phyloP scores from a whole-genome alignment of 495 filamentous ascomycete species.

The Niebla homalea region DNA sequence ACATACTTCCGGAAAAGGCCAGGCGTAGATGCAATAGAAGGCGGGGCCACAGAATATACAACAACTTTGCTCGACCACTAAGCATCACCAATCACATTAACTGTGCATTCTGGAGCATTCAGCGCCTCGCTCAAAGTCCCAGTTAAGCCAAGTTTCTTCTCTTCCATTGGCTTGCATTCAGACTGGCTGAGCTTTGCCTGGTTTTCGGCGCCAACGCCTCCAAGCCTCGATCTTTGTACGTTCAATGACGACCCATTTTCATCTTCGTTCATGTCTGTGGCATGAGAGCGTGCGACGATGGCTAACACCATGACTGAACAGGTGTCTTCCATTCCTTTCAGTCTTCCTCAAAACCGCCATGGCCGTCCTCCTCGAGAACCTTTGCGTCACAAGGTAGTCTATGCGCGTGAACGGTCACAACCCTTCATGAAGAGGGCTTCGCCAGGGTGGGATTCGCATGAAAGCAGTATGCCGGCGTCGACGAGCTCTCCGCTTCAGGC shows the following conservation, averaged over 20 bases:
- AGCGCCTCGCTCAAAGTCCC: conserved; percentile 11
- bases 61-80: not conserved
- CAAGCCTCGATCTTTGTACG: conserved; percentile 14
- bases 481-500: conserved; percentile 19
- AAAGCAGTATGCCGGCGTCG: conserved; percentile 17
- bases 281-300: not conserved
- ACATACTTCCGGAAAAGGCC: not conserved
- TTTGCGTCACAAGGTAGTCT: conserved; percentile 3
- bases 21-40: not conserved
- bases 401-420: conserved; percentile 1
- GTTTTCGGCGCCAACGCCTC: conserved; percentile 26
- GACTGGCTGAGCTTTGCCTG: conserved; percentile 31
- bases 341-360: conserved; percentile 10
- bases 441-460: not conserved
- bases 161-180: conserved; percentile 25
- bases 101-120: not conserved
- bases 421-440: conserved; percentile 1
- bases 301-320: conserved; percentile 12
- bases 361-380: conserved; percentile 5
- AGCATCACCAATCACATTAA: conserved; percentile 1
- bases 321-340: conserved; percentile 5
- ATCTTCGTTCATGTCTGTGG: not conserved
- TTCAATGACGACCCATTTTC: conserved; percentile 6
- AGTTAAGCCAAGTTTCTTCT: conserved; percentile 11
- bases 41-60: not conserved